A percentile compares a stretch with the other conserved stretches of the same genome.
Conservation (phyloP, 1,139 yeast genomes). For the Pichia kudriavzevii region DNA sequence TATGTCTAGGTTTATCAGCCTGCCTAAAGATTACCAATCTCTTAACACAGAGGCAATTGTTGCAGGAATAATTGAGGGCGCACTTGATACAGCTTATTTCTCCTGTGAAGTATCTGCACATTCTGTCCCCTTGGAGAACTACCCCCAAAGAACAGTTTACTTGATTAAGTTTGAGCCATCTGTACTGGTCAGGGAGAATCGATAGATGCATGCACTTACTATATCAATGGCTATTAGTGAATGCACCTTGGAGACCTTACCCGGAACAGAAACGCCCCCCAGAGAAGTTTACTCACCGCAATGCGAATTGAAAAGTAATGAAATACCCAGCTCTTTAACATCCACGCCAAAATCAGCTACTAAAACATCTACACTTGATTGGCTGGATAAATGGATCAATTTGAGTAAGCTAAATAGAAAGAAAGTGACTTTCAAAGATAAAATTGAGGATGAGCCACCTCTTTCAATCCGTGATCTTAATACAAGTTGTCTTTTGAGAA, state of each 20-base stretch:
- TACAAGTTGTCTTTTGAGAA: too few species aligned
- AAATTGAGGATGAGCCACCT: too few species aligned
- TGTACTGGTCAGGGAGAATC: too few species aligned
- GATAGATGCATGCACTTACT: conserved; percentile 1
- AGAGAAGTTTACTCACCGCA: conserved; percentile 17
- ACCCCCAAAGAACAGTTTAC: conserved; percentile 73
- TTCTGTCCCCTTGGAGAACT: conserved; percentile 57
- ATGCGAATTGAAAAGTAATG: conserved; percentile 13
- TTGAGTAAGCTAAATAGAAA: too few species aligned
- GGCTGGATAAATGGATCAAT: too few species aligned
- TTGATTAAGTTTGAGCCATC: conserved; percentile 51
- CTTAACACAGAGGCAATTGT: conserved; percentile 78
- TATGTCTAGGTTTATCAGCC: conserved; percentile 67
- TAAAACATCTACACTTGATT: too few species aligned
- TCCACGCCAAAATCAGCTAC: too few species aligned
- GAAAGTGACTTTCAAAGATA: too few species aligned
- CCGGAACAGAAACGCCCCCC: conserved; percentile 25
- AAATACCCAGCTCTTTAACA: conserved; percentile 15
- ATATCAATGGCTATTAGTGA: conserved; percentile 37
- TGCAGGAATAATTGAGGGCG: conserved; percentile 90
- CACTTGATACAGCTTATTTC: conserved; percentile 72
- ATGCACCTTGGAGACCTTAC: conserved; percentile 25
- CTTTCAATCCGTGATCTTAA: too few species aligned
- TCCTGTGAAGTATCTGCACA: conserved; percentile 87
- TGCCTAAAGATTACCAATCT: conserved; percentile 74